Evolutionary conservation across 768 basidiomycete genomes (phyloP), one percentile per base, ranked within the genome.

Genomic region (Podaxis sp.): DNA sequence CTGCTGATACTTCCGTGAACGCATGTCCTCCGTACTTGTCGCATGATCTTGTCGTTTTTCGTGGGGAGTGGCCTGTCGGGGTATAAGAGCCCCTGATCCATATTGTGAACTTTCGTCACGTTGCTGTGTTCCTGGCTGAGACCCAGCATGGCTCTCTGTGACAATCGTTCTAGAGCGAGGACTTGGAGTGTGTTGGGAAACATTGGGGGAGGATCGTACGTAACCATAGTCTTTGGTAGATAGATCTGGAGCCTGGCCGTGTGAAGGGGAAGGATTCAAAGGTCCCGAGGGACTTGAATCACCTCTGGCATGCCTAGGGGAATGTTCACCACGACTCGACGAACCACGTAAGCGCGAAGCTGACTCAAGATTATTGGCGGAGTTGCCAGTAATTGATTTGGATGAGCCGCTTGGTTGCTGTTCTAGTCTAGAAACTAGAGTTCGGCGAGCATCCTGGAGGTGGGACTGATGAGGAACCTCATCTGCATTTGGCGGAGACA

Each of bases 281-380:
- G 33, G 36, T 11, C 46, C 54, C 26, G 55, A 62, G 12, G 61
- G 61, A 26, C 61, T 62, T 28, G 61, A 49, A 11, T 56, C 61
- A 24, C 22, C 54, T 28, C 33, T 37, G 11, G 17, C 4, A n/a
- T 56, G 28, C 36, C 54, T 50, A 8, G 54, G 55, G 10, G 54
- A 49, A 24, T 56, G 55, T 26, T 62, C 61, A 17, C 48, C 54
- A 20, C 55, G 61, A 40, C 46, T 17, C 17, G 61, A 62, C 22
- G 61, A 22, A 33, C 20, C 49, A 17, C 61, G 61, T 17, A 38
- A 36, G 17, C 61, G 61, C 7, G 46, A 28, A 13, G 36, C 38
- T 11, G 17, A 15, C 28, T 62, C 61, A 24, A 20, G 46, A n/a
- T 22, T 40, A 49, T 20, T n/a, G 11, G 22, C 36, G 13, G 54